Evolutionary conservation across 352 stramenopile species (phyloP).

Genomic region (Detonula confervacea): DNA sequence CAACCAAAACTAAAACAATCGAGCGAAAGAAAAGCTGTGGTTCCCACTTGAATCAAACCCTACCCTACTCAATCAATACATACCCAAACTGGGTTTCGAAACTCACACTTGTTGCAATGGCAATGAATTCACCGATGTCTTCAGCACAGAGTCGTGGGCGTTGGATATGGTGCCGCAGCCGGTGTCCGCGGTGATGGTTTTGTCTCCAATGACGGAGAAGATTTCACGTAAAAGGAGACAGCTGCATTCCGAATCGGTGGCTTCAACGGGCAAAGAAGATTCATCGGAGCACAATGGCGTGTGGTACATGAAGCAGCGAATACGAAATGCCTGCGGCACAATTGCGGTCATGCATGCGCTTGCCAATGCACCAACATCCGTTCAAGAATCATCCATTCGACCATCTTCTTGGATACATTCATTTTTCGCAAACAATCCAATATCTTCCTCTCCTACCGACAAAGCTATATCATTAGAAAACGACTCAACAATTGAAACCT

Average conservation of each 20-base stretch:
- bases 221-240: slow-evolving; percentile 12
- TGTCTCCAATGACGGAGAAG: slow-evolving; percentile 93
- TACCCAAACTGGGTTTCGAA: slow-evolving; percentile 92
- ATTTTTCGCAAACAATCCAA: slow-evolving; percentile 53
- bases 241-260: slow-evolving; percentile 79
- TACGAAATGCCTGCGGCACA: slow-evolving; percentile 96
- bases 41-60: slow-evolving; percentile 93
- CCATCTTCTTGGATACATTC: slow-evolving; percentile 57
- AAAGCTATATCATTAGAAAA: slow-evolving; percentile 88
- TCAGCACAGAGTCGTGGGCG: slow-evolving; percentile 96
- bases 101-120: no score
- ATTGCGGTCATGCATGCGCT: slow-evolving; percentile 94
- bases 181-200: slow-evolving; percentile 92
- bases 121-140: slow-evolving; percentile 93
- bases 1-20: no score
- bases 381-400: slow-evolving; percentile 41
- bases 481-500: slow-evolving; percentile 92
- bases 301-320: slow-evolving; percentile 91
- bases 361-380: slow-evolving; percentile 88
- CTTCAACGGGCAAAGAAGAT: slow-evolving; percentile 86
- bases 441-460: slow-evolving; percentile 77
- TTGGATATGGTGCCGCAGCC: slow-evolving; percentile 94
- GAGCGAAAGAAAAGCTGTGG: slow-evolving; percentile 55
- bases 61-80: slow-evolving; percentile 94
- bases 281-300: slow-evolving; percentile 86